These are phyloP conservation scores for Primulina tabacum DNA, from an alignment of 257 asterid genomes.

Conservation along the genomic window DNA sequence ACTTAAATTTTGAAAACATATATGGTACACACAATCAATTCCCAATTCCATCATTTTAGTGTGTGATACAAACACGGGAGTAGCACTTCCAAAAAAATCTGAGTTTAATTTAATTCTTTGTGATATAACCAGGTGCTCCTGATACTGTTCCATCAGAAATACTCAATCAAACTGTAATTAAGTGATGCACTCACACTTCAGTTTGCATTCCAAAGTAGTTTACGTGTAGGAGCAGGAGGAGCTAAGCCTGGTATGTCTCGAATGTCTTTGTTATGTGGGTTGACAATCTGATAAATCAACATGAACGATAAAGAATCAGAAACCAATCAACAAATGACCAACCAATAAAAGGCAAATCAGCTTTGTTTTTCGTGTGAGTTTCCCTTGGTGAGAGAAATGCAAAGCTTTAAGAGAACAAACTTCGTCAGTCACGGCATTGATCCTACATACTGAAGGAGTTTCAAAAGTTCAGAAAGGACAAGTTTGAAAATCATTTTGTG, in stretches of 20 bases:
- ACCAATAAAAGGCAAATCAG: constrained; percentile 11
- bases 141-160: constrained; percentile 16
- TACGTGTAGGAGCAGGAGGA: constrained; percentile 87
- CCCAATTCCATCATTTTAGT: constrained; percentile 25
- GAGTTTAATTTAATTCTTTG: constrained; percentile 14
- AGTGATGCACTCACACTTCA: constrained; percentile 23
- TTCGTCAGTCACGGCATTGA: background rate
- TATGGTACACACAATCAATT: constrained; percentile 27
- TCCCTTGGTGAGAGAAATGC: background rate
- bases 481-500: too few relatives aligned
- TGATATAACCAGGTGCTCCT: constrained; percentile 20
- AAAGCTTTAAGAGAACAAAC: background rate
- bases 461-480: too few relatives aligned
- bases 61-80: constrained; percentile 24
- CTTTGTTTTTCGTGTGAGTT: background rate
- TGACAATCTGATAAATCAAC: constrained; percentile 60
- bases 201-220: constrained; percentile 56
- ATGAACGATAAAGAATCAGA: constrained; percentile 16
- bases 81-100: constrained; percentile 22
- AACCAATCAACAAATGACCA: background rate
- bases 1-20: constrained; percentile 11
- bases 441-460: too few relatives aligned
- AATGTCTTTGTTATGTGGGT: constrained; percentile 77
- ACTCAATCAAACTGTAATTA: constrained; percentile 17
- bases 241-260: constrained; percentile 93